Percentiles rank a stretch among this genome's conserved stretches.
phyloP scores from a whole-genome alignment of 2,329 filamentous ascomycete genomes.

The Exophiala dermatitidis region DNA sequence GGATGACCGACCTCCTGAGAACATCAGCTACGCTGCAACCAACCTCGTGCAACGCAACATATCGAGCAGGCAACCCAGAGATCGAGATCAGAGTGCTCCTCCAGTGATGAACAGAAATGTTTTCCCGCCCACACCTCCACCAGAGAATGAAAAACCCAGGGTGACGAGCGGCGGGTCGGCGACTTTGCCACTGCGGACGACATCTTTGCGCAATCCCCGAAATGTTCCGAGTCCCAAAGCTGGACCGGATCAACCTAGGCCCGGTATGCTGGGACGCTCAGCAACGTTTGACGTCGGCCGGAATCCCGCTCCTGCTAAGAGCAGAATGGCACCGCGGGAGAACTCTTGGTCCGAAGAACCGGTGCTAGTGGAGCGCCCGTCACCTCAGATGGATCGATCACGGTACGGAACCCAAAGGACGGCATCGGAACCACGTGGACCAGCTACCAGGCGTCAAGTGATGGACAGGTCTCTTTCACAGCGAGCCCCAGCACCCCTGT shows the following conservation, averaged over 20 bases:
- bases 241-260: conserved; percentile 14
- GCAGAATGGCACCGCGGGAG: conserved; percentile 22
- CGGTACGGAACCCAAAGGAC: conserved; percentile 44
- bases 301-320: conserved; percentile 34
- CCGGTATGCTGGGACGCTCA: conserved; percentile 19
- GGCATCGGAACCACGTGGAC: conserved; percentile 46
- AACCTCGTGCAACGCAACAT: conserved; percentile 87
- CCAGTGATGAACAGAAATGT: conserved; percentile 64
- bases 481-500: conserved; percentile 26
- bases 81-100: conserved; percentile 82
- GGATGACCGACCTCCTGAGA: conserved; percentile 76
- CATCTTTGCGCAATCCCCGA: conserved; percentile 41
- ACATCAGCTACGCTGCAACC: conserved; percentile 83
- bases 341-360: conserved; percentile 23
- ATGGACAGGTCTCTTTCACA: conserved; percentile 29
- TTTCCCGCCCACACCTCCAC: conserved; percentile 97
- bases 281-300: conserved; percentile 20
- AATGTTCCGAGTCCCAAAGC: conserved; percentile 25
- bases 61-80: conserved; percentile 59
- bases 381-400: conserved; percentile 27
- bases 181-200: conserved; percentile 40
- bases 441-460: conserved; percentile 26
- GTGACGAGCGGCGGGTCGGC: conserved; percentile 22
- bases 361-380: conserved; percentile 8
- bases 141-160: conserved; percentile 65